Conservation (phyloP, 1,139 yeast species). For the Suhomyces bribrorum region DNA sequence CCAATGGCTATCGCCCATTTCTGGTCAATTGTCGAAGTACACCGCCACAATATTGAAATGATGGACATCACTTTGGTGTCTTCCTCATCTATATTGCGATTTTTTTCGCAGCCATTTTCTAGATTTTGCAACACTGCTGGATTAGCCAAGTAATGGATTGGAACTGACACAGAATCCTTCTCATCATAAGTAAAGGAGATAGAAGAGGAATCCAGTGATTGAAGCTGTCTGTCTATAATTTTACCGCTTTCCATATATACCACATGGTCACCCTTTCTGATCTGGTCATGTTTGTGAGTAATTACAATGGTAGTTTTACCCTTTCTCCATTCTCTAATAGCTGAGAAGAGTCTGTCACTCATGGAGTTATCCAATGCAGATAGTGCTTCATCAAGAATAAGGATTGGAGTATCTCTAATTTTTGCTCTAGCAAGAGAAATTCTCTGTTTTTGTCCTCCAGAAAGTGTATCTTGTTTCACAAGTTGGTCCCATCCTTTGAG, state of each 20-base stretch:
- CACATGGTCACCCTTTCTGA: constrained; percentile 55
- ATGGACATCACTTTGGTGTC: constrained; percentile 27
- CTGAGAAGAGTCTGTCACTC: constrained; percentile 45
- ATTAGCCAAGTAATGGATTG: constrained; percentile 22
- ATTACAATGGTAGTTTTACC: constrained; percentile 76
- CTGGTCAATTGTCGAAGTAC: constrained; percentile 32
- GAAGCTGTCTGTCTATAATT: constrained; percentile 30
- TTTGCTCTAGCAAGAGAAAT: constrained; percentile 82
- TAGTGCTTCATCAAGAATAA: constrained; percentile 82
- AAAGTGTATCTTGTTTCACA: constrained; percentile 56
- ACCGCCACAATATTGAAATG: constrained; percentile 34
- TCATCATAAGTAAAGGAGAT: too few relatives aligned
- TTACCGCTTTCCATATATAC: constrained; percentile 59
- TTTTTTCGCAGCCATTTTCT: constrained; percentile 14
- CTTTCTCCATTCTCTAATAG: constrained; percentile 59
- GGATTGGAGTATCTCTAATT: constrained; percentile 66
- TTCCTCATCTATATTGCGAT: not conserved
- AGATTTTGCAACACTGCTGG: constrained; percentile 29
- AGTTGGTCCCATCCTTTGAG: constrained; percentile 58
- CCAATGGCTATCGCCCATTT: constrained; percentile 53
- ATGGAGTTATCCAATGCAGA: constrained; percentile 70
- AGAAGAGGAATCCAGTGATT: too few relatives aligned
- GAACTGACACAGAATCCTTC: not conserved
- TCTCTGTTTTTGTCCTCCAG: constrained; percentile 91
- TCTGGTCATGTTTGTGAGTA: constrained; percentile 72